Percentiles rank a stretch among this genome's conserved stretches.
phyloP scores from a whole-genome alignment of 495 filamentous ascomycete species.

The Aspergillus egyptiacus region DNA sequence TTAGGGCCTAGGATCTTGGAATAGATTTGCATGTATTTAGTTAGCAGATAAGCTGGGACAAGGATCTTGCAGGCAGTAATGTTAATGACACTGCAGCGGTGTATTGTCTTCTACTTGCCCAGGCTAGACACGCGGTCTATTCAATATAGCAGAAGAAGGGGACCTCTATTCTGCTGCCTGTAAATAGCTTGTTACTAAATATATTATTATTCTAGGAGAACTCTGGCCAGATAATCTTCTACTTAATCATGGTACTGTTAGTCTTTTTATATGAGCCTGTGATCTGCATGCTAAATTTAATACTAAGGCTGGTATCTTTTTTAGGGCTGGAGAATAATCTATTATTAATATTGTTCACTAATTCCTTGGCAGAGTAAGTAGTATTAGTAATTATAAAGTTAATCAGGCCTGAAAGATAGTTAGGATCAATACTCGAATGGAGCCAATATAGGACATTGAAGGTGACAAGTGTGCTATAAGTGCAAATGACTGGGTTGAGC shows the following conservation, averaged over 20 bases:
- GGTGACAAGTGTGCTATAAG: too few species aligned
- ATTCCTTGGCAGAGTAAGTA: slow-evolving; percentile 4
- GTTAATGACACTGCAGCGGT: slow-evolving; percentile 8
- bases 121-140: slow-evolving; percentile 3
- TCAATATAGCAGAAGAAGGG: slow-evolving; percentile 13
- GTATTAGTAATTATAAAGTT: slow-evolving; percentile 9
- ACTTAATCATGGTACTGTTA: slow-evolving; percentile 2
- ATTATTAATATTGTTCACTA: slow-evolving; percentile 1
- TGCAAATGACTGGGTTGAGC: too few species aligned
- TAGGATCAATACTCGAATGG: too few species aligned
- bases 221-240: slow-evolving; percentile 9
- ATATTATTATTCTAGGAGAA: slow-evolving; percentile 1
- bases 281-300: slow-evolving; percentile 4
- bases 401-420: too few species aligned
- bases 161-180: slow-evolving; percentile 11
- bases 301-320: not conserved
- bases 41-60: slow-evolving; percentile 1
- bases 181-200: slow-evolving; percentile 2
- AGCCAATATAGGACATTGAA: too few species aligned
- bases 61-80: slow-evolving; percentile 7
- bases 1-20: too few species aligned
- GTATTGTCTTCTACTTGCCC: not conserved
- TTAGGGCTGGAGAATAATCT: not conserved
- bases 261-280: slow-evolving; percentile 6
- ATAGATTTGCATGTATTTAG: slow-evolving; percentile 3